These are phyloP conservation scores for Diplodia corticola DNA, from an alignment of 2,329 filamentous ascomycete species.

Conservation along the genomic window DNA sequence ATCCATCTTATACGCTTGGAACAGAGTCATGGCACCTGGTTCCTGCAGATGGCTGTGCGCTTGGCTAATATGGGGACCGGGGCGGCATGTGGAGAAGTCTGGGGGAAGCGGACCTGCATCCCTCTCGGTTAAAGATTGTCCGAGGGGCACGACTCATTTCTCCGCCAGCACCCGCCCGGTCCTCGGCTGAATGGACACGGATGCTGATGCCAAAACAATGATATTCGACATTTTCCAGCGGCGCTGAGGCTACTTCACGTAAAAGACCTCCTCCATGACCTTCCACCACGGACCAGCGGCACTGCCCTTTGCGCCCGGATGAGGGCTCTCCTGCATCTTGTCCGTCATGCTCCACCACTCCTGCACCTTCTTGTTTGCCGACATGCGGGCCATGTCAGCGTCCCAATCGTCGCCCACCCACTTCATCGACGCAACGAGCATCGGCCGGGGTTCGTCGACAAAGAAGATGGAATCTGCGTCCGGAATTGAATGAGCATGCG, in stretches of 20 bases:
- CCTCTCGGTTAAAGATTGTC: slow-evolving; percentile 6
- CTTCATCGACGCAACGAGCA: slow-evolving; percentile 75
- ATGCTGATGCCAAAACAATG: neutral
- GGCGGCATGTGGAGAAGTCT: slow-evolving; percentile 13
- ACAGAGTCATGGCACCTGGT: neutral
- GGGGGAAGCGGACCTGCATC: slow-evolving; percentile 15
- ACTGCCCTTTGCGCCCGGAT: slow-evolving; percentile 60
- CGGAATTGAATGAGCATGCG: neutral
- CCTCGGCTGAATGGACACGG: slow-evolving; percentile 9
- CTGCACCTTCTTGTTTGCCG: slow-evolving; percentile 68
- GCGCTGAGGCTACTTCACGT: neutral
- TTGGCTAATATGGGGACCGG: neutral
- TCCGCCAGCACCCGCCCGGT: slow-evolving; percentile 6
- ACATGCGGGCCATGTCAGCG: slow-evolving; percentile 75
- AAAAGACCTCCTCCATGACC: slow-evolving; percentile 68
- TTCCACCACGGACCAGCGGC: slow-evolving; percentile 69
- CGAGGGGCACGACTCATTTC: slow-evolving; percentile 4
- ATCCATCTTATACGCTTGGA: neutral
- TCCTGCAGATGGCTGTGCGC: neutral
- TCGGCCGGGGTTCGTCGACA: slow-evolving; percentile 57
- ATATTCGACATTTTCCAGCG: neutral
- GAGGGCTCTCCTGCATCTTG: slow-evolving; percentile 64
- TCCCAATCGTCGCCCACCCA: slow-evolving; percentile 73
- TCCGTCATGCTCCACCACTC: slow-evolving; percentile 85
- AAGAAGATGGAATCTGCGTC: slow-evolving; percentile 68